Conservation (phyloP, 208 protist species). For the Wallacemonas sp. region DNA sequence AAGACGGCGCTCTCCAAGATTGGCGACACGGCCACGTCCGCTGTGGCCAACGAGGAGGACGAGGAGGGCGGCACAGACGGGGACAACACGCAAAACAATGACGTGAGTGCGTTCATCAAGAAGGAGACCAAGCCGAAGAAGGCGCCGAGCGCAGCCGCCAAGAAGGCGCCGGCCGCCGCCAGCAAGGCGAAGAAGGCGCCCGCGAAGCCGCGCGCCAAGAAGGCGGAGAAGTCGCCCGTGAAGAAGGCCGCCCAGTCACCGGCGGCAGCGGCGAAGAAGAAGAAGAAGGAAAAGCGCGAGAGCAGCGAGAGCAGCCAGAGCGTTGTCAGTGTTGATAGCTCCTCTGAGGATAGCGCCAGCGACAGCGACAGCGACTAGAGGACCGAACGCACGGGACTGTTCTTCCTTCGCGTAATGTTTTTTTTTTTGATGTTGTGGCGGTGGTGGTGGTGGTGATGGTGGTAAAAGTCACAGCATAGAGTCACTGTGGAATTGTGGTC, state of each 20-base stretch:
- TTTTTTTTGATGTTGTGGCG: too few species aligned
- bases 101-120: constrained; percentile 21
- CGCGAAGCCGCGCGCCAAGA: constrained; percentile 31
- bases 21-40: constrained; percentile 15
- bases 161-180: not conserved
- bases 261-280: too few species aligned
- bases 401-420: not conserved
- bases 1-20: constrained; percentile 54
- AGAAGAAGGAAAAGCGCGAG: constrained; percentile 13
- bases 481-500: too few species aligned
- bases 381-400: too few species aligned
- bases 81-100: constrained; percentile 9
- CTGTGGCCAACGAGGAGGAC: constrained; percentile 22
- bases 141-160: not conserved
- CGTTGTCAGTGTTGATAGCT: constrained; percentile 19
- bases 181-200: constrained; percentile 17
- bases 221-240: constrained; percentile 2
- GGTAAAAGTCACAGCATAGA: too few species aligned
- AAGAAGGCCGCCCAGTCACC: constrained; percentile 11
- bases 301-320: constrained; percentile 13
- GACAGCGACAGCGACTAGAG: constrained; percentile 17
- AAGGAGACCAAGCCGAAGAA: constrained; percentile 23
- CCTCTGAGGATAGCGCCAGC: constrained; percentile 16
- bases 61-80: constrained; percentile 20
- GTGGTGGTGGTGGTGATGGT: too few species aligned